These are phyloP conservation scores for Syzygium aqueum DNA, from an alignment of 345 rosid species.

Conservation along the genomic window DNA sequence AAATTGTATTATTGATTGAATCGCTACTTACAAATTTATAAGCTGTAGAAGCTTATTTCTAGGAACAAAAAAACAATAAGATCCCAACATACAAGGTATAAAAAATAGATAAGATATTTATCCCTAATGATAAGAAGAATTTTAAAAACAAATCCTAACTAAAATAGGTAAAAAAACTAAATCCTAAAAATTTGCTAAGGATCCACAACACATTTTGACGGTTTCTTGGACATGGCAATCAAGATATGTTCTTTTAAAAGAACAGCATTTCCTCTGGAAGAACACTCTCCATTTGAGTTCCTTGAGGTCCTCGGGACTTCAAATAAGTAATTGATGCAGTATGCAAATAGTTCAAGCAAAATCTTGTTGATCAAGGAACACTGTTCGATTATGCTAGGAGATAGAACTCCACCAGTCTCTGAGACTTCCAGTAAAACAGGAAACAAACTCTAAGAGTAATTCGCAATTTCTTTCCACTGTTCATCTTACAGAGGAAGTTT, in stretches of 20 bases:
- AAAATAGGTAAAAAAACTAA: no score
- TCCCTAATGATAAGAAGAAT: no score
- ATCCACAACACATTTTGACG: no score
- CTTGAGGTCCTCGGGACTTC: background rate
- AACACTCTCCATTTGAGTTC: background rate
- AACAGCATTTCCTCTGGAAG: background rate
- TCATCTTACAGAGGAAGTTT: background rate
- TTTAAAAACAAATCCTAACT: no score
- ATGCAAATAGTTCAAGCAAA: background rate
- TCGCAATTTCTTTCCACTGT: background rate
- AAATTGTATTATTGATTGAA: no score
- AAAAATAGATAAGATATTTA: no score
- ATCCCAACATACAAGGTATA: no score
- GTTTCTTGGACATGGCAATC: background rate
- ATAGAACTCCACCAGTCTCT: background rate
- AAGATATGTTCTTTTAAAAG: background rate
- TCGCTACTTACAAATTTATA: no score
- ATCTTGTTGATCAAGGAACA: background rate
- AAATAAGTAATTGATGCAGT: background rate
- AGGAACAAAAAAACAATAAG: no score
- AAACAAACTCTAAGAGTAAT: background rate
- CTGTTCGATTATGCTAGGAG: background rate
- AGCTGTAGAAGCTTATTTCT: no score
- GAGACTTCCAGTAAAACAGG: background rate
- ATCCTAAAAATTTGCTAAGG: no score